phyloP scores from a whole-genome alignment of 2,329 filamentous ascomycete species.

The Trichophyton schoenleinii region DNA sequence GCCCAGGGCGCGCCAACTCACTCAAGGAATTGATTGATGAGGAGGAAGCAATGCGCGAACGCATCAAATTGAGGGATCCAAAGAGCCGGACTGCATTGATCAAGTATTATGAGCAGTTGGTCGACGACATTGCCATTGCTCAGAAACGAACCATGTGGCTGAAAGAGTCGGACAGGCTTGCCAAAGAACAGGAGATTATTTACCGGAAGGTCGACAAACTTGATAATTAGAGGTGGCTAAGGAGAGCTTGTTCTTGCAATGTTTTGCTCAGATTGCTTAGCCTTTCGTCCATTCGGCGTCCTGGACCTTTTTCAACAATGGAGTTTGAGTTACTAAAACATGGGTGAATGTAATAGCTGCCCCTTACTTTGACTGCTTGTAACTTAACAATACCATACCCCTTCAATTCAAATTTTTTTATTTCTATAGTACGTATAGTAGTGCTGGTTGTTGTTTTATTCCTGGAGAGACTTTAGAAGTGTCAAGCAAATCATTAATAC shows the following conservation, averaged over 20 bases:
- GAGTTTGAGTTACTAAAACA: neutral
- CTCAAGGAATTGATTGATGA: slow-evolving; percentile 3
- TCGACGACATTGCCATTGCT: slow-evolving; percentile 6
- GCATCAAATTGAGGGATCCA: neutral
- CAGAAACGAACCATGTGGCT: slow-evolving; percentile 8
- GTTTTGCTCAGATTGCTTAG: neutral
- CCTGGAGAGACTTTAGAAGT: too few relatives aligned
- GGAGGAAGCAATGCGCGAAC: slow-evolving; percentile 1
- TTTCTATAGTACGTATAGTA: too few relatives aligned
- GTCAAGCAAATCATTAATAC: neutral
- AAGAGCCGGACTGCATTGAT: slow-evolving; percentile 1
- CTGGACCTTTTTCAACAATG: neutral
- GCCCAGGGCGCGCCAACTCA: neutral
- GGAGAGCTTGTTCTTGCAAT: neutral
- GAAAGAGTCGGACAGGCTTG: slow-evolving; percentile 7
- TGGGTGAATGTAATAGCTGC: neutral
- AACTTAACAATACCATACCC: too few relatives aligned
- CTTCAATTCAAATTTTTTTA: too few relatives aligned
- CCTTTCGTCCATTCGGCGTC: neutral
- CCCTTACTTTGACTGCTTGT: too few relatives aligned
- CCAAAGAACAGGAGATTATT: slow-evolving; percentile 3
- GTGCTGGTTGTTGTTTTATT: too few relatives aligned
- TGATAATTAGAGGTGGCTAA: neutral
- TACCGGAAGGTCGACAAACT: neutral
- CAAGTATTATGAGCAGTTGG: slow-evolving; percentile 1